phyloP scores from a whole-genome alignment of 768 basidiomycete genomes.

The Gloeostereum incarnatum region DNA sequence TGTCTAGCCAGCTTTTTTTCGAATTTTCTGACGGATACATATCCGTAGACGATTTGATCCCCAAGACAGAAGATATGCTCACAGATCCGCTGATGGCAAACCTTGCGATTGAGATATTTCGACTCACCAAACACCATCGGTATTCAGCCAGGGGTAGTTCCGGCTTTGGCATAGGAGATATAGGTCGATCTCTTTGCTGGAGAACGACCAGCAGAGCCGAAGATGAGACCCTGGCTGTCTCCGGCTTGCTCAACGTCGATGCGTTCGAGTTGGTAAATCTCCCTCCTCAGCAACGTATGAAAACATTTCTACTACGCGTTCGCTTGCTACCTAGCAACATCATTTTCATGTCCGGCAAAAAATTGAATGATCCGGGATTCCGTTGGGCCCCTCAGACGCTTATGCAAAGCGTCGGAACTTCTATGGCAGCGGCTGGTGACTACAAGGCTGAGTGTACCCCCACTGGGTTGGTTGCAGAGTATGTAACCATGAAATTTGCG shows the following conservation, averaged over 20 bases:
- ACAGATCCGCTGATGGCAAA: neutral
- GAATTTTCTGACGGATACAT: neutral
- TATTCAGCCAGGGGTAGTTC: too few species aligned
- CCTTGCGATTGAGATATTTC: neutral
- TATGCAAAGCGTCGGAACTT: neutral
- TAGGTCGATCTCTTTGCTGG: neutral
- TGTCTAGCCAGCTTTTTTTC: neutral
- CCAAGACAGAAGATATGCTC: neutral
- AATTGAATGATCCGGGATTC: neutral
- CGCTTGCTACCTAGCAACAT: neutral
- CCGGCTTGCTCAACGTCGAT: neutral
- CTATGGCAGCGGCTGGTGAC: neutral
- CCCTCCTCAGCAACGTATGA: neutral
- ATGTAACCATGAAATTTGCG: too few species aligned
- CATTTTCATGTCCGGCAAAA: neutral
- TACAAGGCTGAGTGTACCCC: too few species aligned
- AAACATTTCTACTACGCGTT: neutral
- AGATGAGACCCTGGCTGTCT: neutral
- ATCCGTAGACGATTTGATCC: neutral
- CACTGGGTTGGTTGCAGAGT: too few species aligned
- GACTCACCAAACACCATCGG: neutral
- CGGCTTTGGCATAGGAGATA: neutral
- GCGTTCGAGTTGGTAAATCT: neutral
- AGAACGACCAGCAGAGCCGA: neutral
- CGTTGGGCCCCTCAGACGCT: neutral